Conservation (phyloP, 2,329 filamentous ascomycete genomes). For the Arthroderma sp. region DNA sequence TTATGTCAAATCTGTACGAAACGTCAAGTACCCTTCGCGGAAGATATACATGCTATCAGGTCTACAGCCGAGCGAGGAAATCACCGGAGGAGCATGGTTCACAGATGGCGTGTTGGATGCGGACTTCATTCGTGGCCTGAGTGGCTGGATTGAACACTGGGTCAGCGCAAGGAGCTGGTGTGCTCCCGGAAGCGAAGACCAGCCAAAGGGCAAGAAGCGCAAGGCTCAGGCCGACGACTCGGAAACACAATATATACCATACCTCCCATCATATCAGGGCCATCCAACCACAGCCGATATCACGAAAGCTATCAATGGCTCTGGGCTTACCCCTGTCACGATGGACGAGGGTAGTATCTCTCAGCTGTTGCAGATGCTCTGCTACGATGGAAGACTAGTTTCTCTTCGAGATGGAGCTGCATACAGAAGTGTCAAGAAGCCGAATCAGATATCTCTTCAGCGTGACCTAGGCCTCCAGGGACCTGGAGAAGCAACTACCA, state of each 20-base stretch:
- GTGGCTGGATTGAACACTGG: constrained; percentile 59
- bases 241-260: constrained; percentile 36
- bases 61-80: constrained; percentile 73
- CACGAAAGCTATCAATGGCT: constrained; percentile 58
- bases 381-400: constrained; percentile 78
- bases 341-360: constrained; percentile 62
- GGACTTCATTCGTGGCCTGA: constrained; percentile 69
- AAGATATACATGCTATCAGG: constrained; percentile 93
- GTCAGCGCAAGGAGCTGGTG: constrained; percentile 63
- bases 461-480: constrained; percentile 25
- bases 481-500: constrained; percentile 19
- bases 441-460: constrained; percentile 25
- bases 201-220: constrained; percentile 30
- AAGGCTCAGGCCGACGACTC: constrained; percentile 24
- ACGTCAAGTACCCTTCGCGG: constrained; percentile 76
- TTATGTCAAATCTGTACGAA: constrained; percentile 80
- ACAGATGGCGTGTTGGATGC: constrained; percentile 82
- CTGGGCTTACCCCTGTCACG: constrained; percentile 59
- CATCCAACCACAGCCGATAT: constrained; percentile 76
- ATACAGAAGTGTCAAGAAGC: constrained; percentile 38
- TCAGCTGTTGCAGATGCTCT: constrained; percentile 75
- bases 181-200: constrained; percentile 32
- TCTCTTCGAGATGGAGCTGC: constrained; percentile 37
- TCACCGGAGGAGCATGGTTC: constrained; percentile 90
- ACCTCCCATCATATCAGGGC: constrained; percentile 53